These are phyloP conservation scores for Amesomyces nigricolor DNA, from an alignment of 2,329 filamentous ascomycete species.

Conservation along the genomic window DNA sequence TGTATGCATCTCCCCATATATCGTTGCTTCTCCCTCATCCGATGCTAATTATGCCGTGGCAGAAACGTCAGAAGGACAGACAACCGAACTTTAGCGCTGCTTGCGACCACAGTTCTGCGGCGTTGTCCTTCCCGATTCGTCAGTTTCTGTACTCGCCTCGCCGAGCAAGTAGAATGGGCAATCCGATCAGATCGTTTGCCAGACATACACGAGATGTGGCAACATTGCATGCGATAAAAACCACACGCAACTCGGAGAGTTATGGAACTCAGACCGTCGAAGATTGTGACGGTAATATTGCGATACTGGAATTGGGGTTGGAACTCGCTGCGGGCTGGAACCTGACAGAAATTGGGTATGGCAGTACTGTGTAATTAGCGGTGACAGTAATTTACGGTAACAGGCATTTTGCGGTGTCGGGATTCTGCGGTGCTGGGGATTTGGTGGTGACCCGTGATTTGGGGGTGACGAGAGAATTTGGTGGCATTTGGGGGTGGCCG, in stretches of 20 bases:
- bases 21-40: not conserved
- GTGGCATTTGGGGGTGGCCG: too few relatives aligned
- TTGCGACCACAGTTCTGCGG: conserved; percentile 8
- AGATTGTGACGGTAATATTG: conserved; percentile 3
- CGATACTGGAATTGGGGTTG: not conserved
- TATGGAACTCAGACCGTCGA: not conserved
- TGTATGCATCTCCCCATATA: not conserved
- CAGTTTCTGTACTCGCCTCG: conserved; percentile 8
- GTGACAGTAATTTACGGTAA: too few relatives aligned
- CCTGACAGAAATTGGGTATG: too few relatives aligned
- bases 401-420: too few relatives aligned
- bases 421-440: too few relatives aligned
- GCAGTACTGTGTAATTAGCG: too few relatives aligned
- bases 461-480: too few relatives aligned
- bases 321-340: too few relatives aligned
- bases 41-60: conserved; percentile 3
- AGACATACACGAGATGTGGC: conserved; percentile 9
- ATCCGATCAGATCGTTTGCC: conserved; percentile 12
- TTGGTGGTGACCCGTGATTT: too few relatives aligned
- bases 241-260: conserved; percentile 8
- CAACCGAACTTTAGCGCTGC: conserved; percentile 11
- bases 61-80: conserved; percentile 5
- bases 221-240: conserved; percentile 6
- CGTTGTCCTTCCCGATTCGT: not conserved
- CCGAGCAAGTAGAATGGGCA: conserved; percentile 7